Conservation (phyloP, 2,329 filamentous ascomycete species). For the Xylariaceae sp. region DNA sequence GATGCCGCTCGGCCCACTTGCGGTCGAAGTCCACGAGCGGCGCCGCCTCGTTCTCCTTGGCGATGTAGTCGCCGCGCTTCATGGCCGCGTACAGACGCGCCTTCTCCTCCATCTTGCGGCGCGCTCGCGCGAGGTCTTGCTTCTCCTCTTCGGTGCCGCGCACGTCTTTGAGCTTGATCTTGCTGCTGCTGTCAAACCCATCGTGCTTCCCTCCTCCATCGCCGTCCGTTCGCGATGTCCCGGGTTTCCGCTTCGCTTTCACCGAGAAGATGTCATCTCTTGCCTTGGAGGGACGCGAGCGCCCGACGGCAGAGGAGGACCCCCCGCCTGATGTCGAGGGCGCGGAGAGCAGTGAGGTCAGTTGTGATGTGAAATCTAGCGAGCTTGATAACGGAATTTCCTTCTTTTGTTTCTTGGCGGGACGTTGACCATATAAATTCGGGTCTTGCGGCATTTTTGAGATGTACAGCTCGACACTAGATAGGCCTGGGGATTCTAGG, state of each 20-base stretch:
- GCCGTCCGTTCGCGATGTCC: conserved; percentile 44
- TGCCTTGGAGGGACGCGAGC: conserved; percentile 58
- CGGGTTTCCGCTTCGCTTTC: conserved; percentile 52
- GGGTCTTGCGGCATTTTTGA: conserved; percentile 65
- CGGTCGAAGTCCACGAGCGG: conserved; percentile 90
- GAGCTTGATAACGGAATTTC: conserved; percentile 74
- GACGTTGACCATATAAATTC: conserved; percentile 77
- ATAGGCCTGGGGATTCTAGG: neutral
- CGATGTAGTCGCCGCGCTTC: conserved; percentile 86
- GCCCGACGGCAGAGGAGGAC: conserved; percentile 50
- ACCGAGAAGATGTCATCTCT: conserved; percentile 67
- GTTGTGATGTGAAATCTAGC: conserved; percentile 86
- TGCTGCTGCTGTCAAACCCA: conserved; percentile 12
- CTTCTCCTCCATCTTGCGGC: conserved; percentile 87
- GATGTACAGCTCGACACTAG: neutral
- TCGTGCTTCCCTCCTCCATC: conserved; percentile 42
- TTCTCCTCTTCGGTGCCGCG: conserved; percentile 66
- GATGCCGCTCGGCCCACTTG: conserved; percentile 85
- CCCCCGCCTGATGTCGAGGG: conserved; percentile 46
- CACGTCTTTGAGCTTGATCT: conserved; percentile 56
- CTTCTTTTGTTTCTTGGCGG: conserved; percentile 71
- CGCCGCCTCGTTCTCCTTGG: conserved; percentile 67
- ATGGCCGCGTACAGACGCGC: conserved; percentile 85
- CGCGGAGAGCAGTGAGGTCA: conserved; percentile 78
- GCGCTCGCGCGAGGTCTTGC: conserved; percentile 71